Evolutionary conservation across 257 asterid species (phyloP), one percentile per base, ranked within the genome.

Genomic region (Misopates orontium): DNA sequence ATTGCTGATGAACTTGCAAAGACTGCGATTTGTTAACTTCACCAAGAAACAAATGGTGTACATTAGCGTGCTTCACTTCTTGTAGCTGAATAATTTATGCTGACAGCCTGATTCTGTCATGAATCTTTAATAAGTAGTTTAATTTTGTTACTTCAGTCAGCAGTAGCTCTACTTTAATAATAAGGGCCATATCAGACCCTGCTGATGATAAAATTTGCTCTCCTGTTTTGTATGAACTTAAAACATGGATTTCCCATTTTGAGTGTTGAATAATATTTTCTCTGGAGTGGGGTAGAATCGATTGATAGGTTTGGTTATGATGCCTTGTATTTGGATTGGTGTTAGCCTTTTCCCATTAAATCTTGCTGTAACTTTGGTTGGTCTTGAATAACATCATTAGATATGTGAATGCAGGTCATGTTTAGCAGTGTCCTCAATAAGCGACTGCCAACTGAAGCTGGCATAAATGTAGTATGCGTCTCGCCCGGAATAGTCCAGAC

Each of bases 401-500:
- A 44, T 57, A 67, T 62, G 57, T 57, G 24, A 56, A 73, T 77
- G 78, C 96, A 94, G 99, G 66, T 94, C 66, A 88, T 90, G 98
- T 88, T 88, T 80, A 88, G 96, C 81, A 90, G 96, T 73, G 77
- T 88, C 71, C 95, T 94, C 64, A 91, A 90, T 49, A 94, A 94
- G 80, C 82, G 87, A 68, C 69, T 94, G 75, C 97, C 99, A 57
- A 79, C 87, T 61, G 97, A 94, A 90, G 76, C 95, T 70, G 98
- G 98, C 70, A 78, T 94, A 77, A 85, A 85, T 69, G 78, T 86
- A 60, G 79, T 75, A 19, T 94, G 99, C 72, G 95, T 80, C 64
- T 88, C 97, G 39, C 97, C 99, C 22, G 99, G 99, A 77, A 76
- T 94, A 67, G 99, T 90, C 68, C 95, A 88, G 53, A 90, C 99